Conservation (phyloP, 176 grass and related monocot species). For the Carex littledalei region DNA sequence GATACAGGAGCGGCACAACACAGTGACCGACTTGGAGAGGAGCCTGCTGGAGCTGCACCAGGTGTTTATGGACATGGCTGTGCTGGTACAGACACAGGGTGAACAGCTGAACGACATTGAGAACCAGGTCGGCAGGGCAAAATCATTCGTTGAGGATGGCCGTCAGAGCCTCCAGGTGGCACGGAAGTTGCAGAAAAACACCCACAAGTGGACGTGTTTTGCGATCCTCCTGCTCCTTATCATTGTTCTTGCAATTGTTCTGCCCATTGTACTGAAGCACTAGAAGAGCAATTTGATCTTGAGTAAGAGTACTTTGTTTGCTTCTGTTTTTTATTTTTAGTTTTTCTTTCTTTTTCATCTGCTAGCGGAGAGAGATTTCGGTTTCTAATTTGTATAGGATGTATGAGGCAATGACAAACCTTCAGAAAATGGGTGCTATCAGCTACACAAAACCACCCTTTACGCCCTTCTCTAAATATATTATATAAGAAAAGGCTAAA, state of each 20-base stretch:
- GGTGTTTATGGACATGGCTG: slow-evolving; percentile 82
- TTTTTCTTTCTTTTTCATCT: too few relatives aligned
- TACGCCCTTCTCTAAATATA: neutral
- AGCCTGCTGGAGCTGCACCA: slow-evolving; percentile 71
- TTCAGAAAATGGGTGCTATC: neutral
- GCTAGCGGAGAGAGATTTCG: too few relatives aligned
- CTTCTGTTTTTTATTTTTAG: too few relatives aligned
- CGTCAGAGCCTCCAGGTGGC: slow-evolving; percentile 37
- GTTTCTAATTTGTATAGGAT: too few relatives aligned
- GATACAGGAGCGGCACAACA: slow-evolving; percentile 40
- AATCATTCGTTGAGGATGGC: slow-evolving; percentile 37
- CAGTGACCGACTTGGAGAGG: slow-evolving; percentile 45
- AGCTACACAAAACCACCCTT: neutral
- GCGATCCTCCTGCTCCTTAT: slow-evolving; percentile 32
- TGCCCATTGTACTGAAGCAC: slow-evolving; percentile 13
- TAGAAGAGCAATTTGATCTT: neutral
- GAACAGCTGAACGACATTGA: slow-evolving; percentile 49
- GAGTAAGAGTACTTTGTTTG: neutral
- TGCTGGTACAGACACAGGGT: slow-evolving; percentile 58
- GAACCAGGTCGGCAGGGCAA: slow-evolving; percentile 39
- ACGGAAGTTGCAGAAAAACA: slow-evolving; percentile 30
- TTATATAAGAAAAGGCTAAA: neutral
- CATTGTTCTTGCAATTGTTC: slow-evolving; percentile 34
- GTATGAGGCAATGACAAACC: neutral
- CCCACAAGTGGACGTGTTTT: slow-evolving; percentile 32